phyloP scores from a whole-genome alignment of 306 rosid genomes.

The Dicorynia guianensis region DNA sequence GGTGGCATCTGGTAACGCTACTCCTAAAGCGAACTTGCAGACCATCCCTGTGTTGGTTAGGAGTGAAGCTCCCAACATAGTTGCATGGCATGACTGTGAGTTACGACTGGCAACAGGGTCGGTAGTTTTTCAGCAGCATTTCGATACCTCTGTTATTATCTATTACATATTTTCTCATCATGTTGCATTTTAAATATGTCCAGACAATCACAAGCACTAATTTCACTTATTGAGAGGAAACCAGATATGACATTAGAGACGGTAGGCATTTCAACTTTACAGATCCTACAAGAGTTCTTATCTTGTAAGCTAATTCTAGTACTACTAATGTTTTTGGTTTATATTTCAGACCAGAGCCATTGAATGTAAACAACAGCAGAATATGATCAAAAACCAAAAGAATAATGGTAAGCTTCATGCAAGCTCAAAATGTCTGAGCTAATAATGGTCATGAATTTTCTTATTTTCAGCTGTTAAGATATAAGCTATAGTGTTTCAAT shows the following conservation, averaged over 20 bases:
- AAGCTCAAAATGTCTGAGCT: slow-evolving; percentile 31
- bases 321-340: slow-evolving; percentile 19
- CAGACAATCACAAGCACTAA: slow-evolving; percentile 33
- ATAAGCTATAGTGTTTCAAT: background rate
- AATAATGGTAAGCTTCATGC: slow-evolving; percentile 52
- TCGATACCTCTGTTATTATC: slow-evolving; percentile 1
- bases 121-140: slow-evolving; percentile 40
- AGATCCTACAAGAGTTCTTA: background rate
- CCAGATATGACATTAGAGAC: slow-evolving; percentile 41
- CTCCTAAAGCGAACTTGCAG: slow-evolving; percentile 32
- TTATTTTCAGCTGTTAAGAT: background rate
- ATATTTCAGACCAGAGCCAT: slow-evolving; percentile 44
- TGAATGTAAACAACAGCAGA: slow-evolving; percentile 44
- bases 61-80: slow-evolving; percentile 42
- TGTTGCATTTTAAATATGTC: slow-evolving; percentile 47
- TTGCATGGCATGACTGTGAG: slow-evolving; percentile 41
- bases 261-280: slow-evolving; percentile 45
- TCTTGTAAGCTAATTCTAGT: slow-evolving; percentile 24
- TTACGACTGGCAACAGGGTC: slow-evolving; percentile 59
- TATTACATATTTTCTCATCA: slow-evolving; percentile 25
- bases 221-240: slow-evolving; percentile 44
- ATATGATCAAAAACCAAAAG: slow-evolving; percentile 43
- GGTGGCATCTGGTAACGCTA: slow-evolving; percentile 38
- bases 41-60: slow-evolving; percentile 32
- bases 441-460: slow-evolving; percentile 1